Evolutionary conservation across 441 rosid species (phyloP).

Genomic region (Mallotus japonicus): DNA sequence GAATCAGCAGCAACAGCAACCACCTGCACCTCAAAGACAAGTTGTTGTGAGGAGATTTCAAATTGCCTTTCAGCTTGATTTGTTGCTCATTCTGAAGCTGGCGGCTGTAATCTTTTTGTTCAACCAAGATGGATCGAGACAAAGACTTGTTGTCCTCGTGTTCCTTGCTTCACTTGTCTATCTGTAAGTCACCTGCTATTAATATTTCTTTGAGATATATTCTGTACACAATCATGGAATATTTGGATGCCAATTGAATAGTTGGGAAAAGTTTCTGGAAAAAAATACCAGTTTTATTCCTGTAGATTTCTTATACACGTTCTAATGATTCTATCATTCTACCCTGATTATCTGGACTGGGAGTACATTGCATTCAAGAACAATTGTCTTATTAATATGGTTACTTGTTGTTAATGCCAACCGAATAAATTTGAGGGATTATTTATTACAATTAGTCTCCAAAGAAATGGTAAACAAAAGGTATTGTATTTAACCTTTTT

Average conservation of each 20-base stretch:
- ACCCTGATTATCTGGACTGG: not conserved
- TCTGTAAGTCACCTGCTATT: constrained; percentile 56
- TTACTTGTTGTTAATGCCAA: not conserved
- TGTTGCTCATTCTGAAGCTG: constrained; percentile 82
- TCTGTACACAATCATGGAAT: not conserved
- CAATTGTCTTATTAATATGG: not conserved
- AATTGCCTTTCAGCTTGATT: constrained; percentile 89
- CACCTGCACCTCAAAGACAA: constrained; percentile 64
- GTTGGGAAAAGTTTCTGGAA: not conserved
- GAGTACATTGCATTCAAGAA: not conserved
- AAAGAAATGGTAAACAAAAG: not conserved
- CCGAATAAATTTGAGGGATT: not conserved
- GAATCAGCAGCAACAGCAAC: constrained; percentile 62
- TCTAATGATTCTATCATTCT: not conserved
- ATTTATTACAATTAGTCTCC: not conserved
- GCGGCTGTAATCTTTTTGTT: constrained; percentile 87
- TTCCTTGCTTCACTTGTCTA: constrained; percentile 76
- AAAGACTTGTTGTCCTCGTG: constrained; percentile 76
- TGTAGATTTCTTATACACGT: not conserved
- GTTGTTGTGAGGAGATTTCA: constrained; percentile 83
- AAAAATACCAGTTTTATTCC: not conserved
- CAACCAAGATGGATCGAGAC: constrained; percentile 98
- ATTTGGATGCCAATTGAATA: not conserved
- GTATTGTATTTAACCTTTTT: not conserved
- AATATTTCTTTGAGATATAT: constrained; percentile 6